Evolutionary conservation across 495 filamentous ascomycete genomes (phyloP).

Genomic region (Aspergillus sclerotioniger): DNA sequence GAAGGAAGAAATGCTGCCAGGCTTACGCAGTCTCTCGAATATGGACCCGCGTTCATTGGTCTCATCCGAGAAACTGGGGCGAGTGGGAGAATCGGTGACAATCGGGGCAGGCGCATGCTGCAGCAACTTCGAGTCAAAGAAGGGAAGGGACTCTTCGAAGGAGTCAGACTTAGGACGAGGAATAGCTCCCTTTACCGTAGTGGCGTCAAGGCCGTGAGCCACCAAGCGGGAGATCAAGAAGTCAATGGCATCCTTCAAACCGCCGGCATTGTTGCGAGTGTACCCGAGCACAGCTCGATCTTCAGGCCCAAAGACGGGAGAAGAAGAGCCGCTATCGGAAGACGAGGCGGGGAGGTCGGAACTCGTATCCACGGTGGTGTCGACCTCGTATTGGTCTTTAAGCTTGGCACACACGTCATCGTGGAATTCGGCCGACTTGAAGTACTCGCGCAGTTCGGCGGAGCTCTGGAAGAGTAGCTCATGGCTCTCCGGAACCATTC

Average conservation of each 20-base stretch:
- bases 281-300: conserved; percentile 68
- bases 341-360: conserved; percentile 27
- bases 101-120: conserved; percentile 82
- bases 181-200: conserved; percentile 85
- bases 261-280: conserved; percentile 95
- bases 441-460: conserved; percentile 67
- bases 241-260: conserved; percentile 93
- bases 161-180: conserved; percentile 97
- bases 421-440: conserved; percentile 74
- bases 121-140: conserved; percentile 93
- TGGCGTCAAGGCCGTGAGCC: conserved; percentile 78
- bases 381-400: conserved; percentile 86
- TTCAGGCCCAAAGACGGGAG: conserved; percentile 37
- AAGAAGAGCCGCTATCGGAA: conserved; percentile 35
- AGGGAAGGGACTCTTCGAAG: conserved; percentile 93
- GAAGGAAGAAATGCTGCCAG: conserved; percentile 87
- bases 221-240: conserved; percentile 82
- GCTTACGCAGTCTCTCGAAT: conserved; percentile 86
- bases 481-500: conserved; percentile 95
- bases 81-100: conserved; percentile 80
- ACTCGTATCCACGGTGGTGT: conserved; percentile 64
- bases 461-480: conserved; percentile 81
- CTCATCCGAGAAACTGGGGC: conserved; percentile 72
- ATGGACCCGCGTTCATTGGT: conserved; percentile 76
- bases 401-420: conserved; percentile 78